phyloP scores from a whole-genome alignment of 129 eudicot species.

The Centaurea solstitialis region DNA sequence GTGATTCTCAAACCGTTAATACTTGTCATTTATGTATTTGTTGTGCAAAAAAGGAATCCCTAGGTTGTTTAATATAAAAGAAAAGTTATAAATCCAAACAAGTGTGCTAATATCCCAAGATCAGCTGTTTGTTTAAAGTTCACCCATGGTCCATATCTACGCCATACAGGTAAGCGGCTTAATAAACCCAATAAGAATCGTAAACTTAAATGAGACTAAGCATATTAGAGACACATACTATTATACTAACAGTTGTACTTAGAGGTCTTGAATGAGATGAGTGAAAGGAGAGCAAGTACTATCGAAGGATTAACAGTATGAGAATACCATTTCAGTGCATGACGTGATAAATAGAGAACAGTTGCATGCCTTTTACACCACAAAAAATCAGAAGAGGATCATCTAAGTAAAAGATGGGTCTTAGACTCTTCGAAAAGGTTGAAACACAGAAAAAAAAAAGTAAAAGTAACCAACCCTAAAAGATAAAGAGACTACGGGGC shows the following conservation, averaged over 20 bases:
- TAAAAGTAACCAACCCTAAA: background rate
- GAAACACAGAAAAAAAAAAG: background rate
- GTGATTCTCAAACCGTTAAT: background rate
- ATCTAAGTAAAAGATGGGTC: background rate
- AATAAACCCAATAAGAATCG: background rate
- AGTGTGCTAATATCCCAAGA: background rate
- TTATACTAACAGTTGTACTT: background rate
- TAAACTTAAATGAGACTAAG: background rate
- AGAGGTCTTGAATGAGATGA: background rate
- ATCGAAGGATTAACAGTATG: background rate
- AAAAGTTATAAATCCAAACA: too few species aligned
- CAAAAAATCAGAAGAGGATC: constrained; percentile 4
- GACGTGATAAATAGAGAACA: background rate
- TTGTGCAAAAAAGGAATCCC: background rate
- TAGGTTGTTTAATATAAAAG: background rate
- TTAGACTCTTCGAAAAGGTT: background rate
- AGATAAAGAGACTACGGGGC: background rate
- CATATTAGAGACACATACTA: background rate
- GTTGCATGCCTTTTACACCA: background rate
- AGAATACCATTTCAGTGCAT: background rate
- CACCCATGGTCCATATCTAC: background rate
- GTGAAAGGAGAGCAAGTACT: background rate
- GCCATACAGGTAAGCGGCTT: background rate
- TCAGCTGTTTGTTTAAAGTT: background rate
- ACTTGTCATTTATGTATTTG: background rate